These are phyloP conservation scores for Sistotremastrum niveocremeum DNA, from an alignment of 768 basidiomycete species.

Conservation along the genomic window DNA sequence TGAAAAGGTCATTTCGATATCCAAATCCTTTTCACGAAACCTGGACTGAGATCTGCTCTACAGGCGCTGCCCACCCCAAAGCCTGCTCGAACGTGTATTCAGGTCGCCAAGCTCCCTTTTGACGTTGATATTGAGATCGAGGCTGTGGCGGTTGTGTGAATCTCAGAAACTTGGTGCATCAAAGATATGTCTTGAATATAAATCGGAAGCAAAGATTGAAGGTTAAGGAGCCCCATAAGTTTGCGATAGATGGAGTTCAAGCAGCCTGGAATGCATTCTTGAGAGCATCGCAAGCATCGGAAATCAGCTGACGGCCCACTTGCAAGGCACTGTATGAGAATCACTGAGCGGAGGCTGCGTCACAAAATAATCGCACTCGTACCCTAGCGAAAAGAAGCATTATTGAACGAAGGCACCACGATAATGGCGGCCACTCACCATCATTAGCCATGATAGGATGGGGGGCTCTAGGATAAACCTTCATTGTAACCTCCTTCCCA, in stretches of 20 bases:
- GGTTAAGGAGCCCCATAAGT: not conserved
- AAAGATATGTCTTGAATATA: not conserved
- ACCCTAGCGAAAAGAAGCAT: no score
- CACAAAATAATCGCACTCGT: no score
- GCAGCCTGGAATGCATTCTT: constrained; percentile 16
- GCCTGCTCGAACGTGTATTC: constrained; percentile 66
- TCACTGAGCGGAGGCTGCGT: not conserved
- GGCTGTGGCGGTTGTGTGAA: constrained; percentile 34
- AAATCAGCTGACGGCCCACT: constrained; percentile 23
- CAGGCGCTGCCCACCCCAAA: constrained; percentile 41
- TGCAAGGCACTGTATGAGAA: constrained; percentile 19
- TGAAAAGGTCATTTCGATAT: constrained; percentile 26
- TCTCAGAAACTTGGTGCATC: no score
- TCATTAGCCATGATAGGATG: constrained; percentile 70
- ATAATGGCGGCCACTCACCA: constrained; percentile 24
- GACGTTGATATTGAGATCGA: constrained; percentile 69
- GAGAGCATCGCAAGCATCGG: constrained; percentile 24
- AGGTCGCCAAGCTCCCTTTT: constrained; percentile 52
- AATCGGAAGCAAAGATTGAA: not conserved
- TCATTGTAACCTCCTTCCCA: constrained; percentile 40
- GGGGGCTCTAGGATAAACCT: constrained; percentile 49
- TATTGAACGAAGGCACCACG: no score
- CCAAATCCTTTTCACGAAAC: not conserved
- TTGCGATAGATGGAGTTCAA: no score
- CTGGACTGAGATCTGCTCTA: not conserved